These are phyloP conservation scores for Odontarrhena argentea DNA, from an alignment of 345 rosid genomes.

Conservation along the genomic window DNA sequence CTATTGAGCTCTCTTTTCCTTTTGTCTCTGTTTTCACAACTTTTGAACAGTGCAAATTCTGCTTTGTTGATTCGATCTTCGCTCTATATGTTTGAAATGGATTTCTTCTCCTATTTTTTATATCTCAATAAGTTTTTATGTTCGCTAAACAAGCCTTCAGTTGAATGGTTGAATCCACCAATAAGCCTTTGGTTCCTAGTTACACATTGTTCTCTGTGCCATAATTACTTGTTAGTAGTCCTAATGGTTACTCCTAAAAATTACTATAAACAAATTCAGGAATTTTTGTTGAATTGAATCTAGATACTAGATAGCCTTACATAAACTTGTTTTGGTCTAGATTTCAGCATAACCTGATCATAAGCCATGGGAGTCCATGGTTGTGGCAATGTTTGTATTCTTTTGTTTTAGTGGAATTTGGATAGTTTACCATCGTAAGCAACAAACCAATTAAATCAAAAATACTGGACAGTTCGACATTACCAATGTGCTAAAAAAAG, in stretches of 20 bases:
- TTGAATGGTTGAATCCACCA: not conserved
- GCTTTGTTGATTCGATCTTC: constrained; percentile 22
- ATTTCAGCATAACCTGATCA: not conserved
- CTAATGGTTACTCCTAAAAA: too few relatives aligned
- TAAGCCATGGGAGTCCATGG: not conserved
- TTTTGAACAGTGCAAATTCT: constrained; percentile 24
- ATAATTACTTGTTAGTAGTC: too few relatives aligned
- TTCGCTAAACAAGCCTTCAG: not conserved
- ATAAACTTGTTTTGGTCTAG: not conserved
- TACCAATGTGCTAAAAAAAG: not conserved
- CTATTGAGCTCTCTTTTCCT: constrained; percentile 26
- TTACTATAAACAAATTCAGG: too few relatives aligned
- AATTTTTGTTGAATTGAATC: not conserved
- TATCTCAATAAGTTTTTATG: not conserved
- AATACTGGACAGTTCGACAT: not conserved
- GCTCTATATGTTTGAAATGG: constrained; percentile 8
- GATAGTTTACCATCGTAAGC: not conserved
- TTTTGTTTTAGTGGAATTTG: not conserved
- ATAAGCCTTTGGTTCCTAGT: not conserved
- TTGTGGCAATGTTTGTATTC: not conserved
- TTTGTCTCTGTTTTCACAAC: constrained; percentile 21
- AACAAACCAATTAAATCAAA: not conserved
- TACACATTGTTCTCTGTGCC: too few relatives aligned
- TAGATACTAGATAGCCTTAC: not conserved
- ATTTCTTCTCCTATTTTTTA: constrained; percentile 15